These are phyloP conservation scores for Phaeomoniella chlamydospora DNA, from an alignment of 2,329 filamentous ascomycete genomes.

Conservation along the genomic window DNA sequence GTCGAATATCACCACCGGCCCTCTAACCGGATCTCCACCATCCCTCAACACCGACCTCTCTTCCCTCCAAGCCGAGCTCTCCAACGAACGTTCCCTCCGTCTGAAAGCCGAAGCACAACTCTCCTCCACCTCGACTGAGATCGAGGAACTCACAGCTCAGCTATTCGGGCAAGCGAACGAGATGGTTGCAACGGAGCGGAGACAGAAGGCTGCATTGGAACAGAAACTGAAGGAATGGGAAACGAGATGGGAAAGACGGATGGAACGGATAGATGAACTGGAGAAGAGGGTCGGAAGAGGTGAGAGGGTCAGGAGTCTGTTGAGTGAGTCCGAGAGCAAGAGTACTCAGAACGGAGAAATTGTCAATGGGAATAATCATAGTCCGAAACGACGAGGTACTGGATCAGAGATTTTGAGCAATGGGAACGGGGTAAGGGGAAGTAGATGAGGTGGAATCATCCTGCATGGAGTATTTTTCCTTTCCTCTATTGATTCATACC, in stretches of 20 bases:
- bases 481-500: no score
- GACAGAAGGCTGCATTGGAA: conserved; percentile 37
- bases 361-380: no score
- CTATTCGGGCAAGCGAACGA: conserved; percentile 52
- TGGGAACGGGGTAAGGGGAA: no score
- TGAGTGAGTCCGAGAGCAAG: conserved; percentile 21
- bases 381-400: no score
- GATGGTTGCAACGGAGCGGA: conserved; percentile 50
- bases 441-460: no score
- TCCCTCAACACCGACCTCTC: conserved; percentile 22
- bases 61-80: conserved; percentile 36
- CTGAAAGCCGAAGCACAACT: conserved; percentile 42
- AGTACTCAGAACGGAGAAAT: no score
- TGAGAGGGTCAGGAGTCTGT: conserved; percentile 40
- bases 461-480: no score
- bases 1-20: conserved; percentile 20
- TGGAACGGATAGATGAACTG: conserved; percentile 35
- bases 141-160: conserved; percentile 46
- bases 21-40: conserved; percentile 21
- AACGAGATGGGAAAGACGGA: conserved; percentile 32
- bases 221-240: conserved; percentile 31
- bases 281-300: conserved; percentile 41
- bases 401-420: no score
- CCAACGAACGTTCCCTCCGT: conserved; percentile 38
- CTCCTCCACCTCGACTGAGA: conserved; percentile 38